A percentile compares a stretch with the other conserved stretches of the same genome.
These are phyloP conservation scores for Mycena floridula DNA, from an alignment of 768 basidiomycete species.

Conservation along the genomic window DNA sequence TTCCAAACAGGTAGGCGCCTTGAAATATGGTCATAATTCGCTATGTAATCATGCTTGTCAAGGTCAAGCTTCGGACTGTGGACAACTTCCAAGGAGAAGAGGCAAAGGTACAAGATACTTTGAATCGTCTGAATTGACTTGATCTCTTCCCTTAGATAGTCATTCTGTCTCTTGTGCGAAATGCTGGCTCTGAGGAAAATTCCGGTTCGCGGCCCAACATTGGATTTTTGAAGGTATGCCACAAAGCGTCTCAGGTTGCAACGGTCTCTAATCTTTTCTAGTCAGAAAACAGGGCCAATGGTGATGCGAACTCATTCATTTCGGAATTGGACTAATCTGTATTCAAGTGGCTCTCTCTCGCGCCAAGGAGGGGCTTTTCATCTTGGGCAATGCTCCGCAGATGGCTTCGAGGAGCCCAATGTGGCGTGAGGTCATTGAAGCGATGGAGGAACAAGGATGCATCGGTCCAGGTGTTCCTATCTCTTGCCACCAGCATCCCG, in stretches of 20 bases:
- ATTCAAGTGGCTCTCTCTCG: slow-evolving; percentile 63
- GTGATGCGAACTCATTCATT: slow-evolving; percentile 19
- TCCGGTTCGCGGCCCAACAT: slow-evolving; percentile 37
- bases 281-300: slow-evolving; percentile 54
- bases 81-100: slow-evolving; percentile 80
- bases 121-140: too few species aligned
- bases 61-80: slow-evolving; percentile 69
- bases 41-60: neutral
- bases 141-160: slow-evolving; percentile 39
- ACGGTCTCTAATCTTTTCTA: slow-evolving; percentile 14
- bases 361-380: slow-evolving; percentile 67
- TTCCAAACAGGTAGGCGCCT: slow-evolving; percentile 39
- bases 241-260: neutral
- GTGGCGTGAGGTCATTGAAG: slow-evolving; percentile 55
- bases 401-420: slow-evolving; percentile 43
- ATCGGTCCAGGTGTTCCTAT: slow-evolving; percentile 53
- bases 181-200: slow-evolving; percentile 57
- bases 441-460: slow-evolving; percentile 40
- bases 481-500: slow-evolving; percentile 49
- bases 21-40: neutral
- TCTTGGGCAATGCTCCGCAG: slow-evolving; percentile 62
- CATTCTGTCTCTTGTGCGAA: slow-evolving; percentile 70
- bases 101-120: slow-evolving; percentile 47
- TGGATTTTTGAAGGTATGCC: slow-evolving; percentile 62
- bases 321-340: slow-evolving; percentile 14